Conservation (phyloP, 805 yeast species). For the Tetrapisispora pingtungensis region DNA sequence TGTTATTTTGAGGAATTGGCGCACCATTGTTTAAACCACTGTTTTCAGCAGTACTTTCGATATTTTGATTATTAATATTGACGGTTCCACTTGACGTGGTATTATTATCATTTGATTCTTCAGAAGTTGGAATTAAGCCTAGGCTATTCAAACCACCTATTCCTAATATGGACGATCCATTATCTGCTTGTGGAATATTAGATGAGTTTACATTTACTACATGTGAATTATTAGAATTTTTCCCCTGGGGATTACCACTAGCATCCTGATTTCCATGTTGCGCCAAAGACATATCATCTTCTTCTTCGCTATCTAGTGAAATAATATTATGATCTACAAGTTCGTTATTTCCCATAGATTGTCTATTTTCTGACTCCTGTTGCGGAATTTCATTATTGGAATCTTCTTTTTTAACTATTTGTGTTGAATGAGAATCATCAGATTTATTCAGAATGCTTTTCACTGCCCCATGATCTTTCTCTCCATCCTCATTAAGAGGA, state of each 20-base stretch:
- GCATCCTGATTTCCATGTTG: neutral
- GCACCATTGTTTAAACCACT: too few species aligned
- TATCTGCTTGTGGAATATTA: neutral
- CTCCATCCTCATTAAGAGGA: slow-evolving; percentile 27
- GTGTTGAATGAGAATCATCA: neutral
- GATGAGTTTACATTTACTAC: too few species aligned
- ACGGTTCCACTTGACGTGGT: neutral
- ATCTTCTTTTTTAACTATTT: neutral
- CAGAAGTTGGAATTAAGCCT: neutral
- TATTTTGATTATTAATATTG: too few species aligned
- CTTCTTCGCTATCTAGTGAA: slow-evolving; percentile 38
- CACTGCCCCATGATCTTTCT: neutral
- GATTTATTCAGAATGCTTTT: neutral
- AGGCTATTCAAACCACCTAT: neutral
- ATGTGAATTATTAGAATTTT: neutral
- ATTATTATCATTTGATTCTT: neutral
- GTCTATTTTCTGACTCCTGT: neutral
- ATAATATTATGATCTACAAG: slow-evolving; percentile 33
- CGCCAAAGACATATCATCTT: slow-evolving; percentile 1
- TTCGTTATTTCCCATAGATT: neutral
- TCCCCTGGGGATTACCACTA: too few species aligned
- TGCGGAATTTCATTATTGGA: neutral
- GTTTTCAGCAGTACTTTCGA: neutral
- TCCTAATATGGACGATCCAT: neutral
- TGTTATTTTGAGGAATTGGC: too few species aligned